These are phyloP conservation scores for Chaetomiaceae sp. DNA, from an alignment of 2,329 filamentous ascomycete species.

Conservation along the genomic window DNA sequence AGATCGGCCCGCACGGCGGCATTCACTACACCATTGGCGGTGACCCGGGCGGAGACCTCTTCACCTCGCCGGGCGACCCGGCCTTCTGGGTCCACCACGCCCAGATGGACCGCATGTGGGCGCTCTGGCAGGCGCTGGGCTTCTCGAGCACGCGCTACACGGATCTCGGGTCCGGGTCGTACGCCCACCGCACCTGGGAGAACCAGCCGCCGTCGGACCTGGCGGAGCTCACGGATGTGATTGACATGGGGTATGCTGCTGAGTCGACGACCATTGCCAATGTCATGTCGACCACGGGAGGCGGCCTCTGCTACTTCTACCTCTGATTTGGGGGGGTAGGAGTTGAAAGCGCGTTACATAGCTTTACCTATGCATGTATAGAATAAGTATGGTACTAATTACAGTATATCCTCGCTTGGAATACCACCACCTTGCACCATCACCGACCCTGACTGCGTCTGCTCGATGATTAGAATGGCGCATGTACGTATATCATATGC, in stretches of 20 bases:
- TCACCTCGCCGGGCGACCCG: conserved; percentile 19
- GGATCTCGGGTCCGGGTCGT: conserved; percentile 28
- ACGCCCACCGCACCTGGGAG: conserved; percentile 31
- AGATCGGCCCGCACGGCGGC: conserved; percentile 27
- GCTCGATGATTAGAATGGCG: too few species aligned
- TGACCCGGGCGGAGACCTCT: conserved; percentile 33
- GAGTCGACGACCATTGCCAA: conserved; percentile 27
- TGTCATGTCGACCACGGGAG: conserved; percentile 30
- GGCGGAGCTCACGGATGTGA: conserved; percentile 26
- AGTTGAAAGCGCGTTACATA: too few species aligned
- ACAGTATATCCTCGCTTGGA: too few species aligned
- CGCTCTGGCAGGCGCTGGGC: conserved; percentile 20
- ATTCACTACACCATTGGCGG: conserved; percentile 33
- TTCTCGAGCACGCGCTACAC: conserved; percentile 20
- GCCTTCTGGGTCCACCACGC: conserved; percentile 21
- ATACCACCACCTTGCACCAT: too few species aligned
- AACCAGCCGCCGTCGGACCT: conserved; percentile 29
- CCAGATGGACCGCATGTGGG: conserved; percentile 21
- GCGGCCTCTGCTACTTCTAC: conserved; percentile 32
- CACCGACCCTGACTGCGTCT: too few species aligned
- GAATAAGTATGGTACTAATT: too few species aligned
- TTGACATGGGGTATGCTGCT: conserved; percentile 32
- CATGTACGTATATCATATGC: too few species aligned
- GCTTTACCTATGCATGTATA: too few species aligned
- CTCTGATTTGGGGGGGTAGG: neutral